A percentile compares a stretch with the other conserved stretches of the same genome.
phyloP scores from a whole-genome alignment of 805 yeast genomes.

The Yamadazyma tumulicola region DNA sequence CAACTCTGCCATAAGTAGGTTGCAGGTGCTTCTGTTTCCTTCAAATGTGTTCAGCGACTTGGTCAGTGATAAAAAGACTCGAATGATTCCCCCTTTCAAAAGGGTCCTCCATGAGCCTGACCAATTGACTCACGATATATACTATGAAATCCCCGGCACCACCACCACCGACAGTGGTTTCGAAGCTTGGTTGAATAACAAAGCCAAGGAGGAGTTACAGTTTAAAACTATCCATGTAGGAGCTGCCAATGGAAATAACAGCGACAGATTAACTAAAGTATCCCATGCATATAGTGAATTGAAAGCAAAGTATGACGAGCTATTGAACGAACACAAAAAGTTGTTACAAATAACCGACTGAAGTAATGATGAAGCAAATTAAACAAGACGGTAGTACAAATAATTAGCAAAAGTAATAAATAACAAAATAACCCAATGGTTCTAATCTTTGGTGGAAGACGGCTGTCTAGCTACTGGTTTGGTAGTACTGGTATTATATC shows the following conservation, averaged over 20 bases:
- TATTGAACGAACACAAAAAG: slow-evolving; percentile 48
- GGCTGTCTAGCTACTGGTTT: slow-evolving; percentile 31
- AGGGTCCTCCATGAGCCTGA: slow-evolving; percentile 47
- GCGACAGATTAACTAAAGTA: slow-evolving; percentile 42
- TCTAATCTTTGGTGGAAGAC: too few relatives aligned
- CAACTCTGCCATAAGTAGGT: slow-evolving; percentile 30
- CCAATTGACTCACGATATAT: slow-evolving; percentile 43
- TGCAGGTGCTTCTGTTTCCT: slow-evolving; percentile 22
- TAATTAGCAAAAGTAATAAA: neutral
- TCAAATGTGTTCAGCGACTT: slow-evolving; percentile 5
- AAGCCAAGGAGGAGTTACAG: slow-evolving; percentile 49
- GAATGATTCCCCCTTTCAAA: slow-evolving; percentile 62
- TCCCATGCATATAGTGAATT: slow-evolving; percentile 58
- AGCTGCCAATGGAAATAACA: slow-evolving; percentile 12
- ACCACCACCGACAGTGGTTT: slow-evolving; percentile 21
- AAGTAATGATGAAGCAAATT: slow-evolving; percentile 4
- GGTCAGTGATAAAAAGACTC: slow-evolving; percentile 28
- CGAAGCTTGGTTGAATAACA: slow-evolving; percentile 46
- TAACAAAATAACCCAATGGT: neutral
- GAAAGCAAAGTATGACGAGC: slow-evolving; percentile 56
- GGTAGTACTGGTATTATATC: slow-evolving; percentile 53
- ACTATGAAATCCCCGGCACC: slow-evolving; percentile 26
- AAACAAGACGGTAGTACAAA: neutral
- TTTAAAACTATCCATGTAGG: slow-evolving; percentile 35
- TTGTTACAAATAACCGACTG: slow-evolving; percentile 16